Conservation (phyloP, 2,329 filamentous ascomycete genomes). For the Parascedosporium putredinis region DNA sequence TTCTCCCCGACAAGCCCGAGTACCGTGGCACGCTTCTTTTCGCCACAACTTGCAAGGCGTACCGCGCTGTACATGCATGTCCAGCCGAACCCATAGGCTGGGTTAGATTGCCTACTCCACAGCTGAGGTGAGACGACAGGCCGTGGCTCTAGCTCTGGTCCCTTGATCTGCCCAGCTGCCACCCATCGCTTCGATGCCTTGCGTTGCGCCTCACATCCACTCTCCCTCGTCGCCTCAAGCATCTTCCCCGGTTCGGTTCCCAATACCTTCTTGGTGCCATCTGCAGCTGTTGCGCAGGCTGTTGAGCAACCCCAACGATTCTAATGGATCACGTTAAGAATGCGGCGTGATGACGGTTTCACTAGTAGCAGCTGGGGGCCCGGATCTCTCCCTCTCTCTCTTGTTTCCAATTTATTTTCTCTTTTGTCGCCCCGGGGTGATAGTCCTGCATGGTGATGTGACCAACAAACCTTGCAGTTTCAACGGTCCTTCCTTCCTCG, state of each 20-base stretch:
- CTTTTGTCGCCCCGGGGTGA: no score
- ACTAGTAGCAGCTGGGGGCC: no score
- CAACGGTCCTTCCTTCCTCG: no score
- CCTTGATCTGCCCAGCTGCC: not conserved
- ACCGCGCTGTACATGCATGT: no score
- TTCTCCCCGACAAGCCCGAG: no score
- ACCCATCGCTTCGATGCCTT: no score
- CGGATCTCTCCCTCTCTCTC: no score
- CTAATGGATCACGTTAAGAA: no score
- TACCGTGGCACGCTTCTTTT: not conserved
- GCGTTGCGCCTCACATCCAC: not conserved
- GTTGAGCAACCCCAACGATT: not conserved
- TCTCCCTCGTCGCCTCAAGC: not conserved
- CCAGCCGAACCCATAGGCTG: not conserved
- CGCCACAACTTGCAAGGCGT: not conserved
- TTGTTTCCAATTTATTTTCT: no score
- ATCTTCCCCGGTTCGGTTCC: not conserved
- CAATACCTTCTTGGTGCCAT: not conserved
- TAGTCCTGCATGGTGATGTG: no score
- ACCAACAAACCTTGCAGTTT: no score
- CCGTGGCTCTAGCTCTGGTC: not conserved
- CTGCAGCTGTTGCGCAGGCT: not conserved
- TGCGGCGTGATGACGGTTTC: no score
- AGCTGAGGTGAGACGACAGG: slow-evolving; percentile 2
- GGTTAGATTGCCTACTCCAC: not conserved